These are phyloP conservation scores for Tilletia horrida DNA, from an alignment of 1,284 basidiomycete species.

Conservation along the genomic window DNA sequence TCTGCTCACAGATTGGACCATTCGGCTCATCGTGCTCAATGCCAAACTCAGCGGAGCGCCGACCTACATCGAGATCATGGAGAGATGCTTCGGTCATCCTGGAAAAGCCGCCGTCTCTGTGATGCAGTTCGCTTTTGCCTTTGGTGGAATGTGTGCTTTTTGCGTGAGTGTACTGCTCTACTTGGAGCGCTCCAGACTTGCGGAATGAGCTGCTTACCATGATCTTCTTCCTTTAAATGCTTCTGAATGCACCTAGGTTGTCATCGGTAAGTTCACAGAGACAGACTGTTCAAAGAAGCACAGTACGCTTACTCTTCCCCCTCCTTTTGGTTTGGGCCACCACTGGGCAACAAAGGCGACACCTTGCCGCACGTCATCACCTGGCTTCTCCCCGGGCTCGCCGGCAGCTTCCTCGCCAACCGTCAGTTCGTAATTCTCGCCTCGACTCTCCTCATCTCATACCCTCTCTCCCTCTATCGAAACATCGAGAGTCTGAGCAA, in stretches of 20 bases:
- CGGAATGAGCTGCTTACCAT: background rate
- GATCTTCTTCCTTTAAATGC: background rate
- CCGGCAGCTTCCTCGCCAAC: slow-evolving; percentile 74
- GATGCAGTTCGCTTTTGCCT: slow-evolving; percentile 96
- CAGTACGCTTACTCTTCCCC: background rate
- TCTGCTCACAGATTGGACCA: slow-evolving; percentile 93
- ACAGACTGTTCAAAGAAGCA: background rate
- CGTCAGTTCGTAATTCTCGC: slow-evolving; percentile 76
- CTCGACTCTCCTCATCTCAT: slow-evolving; percentile 62
- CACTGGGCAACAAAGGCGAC: slow-evolving; percentile 66
- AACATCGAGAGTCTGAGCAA: slow-evolving; percentile 95
- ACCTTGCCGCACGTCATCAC: slow-evolving; percentile 89
- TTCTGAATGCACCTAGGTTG: background rate
- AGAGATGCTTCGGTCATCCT: slow-evolving; percentile 79
- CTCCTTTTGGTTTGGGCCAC: too few species aligned
- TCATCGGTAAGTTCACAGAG: background rate
- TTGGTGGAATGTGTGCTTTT: slow-evolving; percentile 67
- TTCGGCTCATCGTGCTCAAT: slow-evolving; percentile 83
- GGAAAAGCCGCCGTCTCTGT: slow-evolving; percentile 78
- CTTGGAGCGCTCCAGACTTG: background rate
- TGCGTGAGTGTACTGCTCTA: slow-evolving; percentile 29
- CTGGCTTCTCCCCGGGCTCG: slow-evolving; percentile 75
- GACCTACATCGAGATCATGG: slow-evolving; percentile 95
- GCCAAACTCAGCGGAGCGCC: slow-evolving; percentile 88
- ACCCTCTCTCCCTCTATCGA: slow-evolving; percentile 89